A percentile compares a stretch with the other conserved stretches of the same genome.
phyloP scores from a whole-genome alignment of 495 filamentous ascomycete genomes.

The Daldinia childiae region DNA sequence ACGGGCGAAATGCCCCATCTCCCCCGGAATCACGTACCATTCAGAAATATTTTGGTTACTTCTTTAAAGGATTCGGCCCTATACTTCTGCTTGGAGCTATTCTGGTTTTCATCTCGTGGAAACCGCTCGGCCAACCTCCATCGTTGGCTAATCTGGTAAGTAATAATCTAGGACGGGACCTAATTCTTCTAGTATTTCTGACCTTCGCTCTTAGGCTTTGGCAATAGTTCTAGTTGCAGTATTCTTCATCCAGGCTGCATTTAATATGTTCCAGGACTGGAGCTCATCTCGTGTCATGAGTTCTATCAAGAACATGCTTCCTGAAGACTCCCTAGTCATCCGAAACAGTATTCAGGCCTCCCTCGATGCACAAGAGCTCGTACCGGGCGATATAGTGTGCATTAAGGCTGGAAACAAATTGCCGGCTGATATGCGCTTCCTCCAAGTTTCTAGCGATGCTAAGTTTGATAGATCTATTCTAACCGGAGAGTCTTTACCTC shows the following conservation, averaged over 20 bases:
- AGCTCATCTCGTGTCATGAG: constrained; percentile 71
- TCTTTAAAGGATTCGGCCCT: constrained; percentile 76
- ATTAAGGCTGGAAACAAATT: constrained; percentile 74
- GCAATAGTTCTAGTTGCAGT: constrained; percentile 72
- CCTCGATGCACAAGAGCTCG: constrained; percentile 66
- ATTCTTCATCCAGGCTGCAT: constrained; percentile 73
- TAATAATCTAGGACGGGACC: not conserved
- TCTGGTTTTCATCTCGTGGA: constrained; percentile 75
- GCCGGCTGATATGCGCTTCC: constrained; percentile 74
- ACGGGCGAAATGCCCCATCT: constrained; percentile 70
- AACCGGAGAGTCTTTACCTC: constrained; percentile 70
- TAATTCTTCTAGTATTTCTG: not conserved
- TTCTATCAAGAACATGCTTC: constrained; percentile 73
- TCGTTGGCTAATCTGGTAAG: constrained; percentile 65
- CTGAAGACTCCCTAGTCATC: constrained; percentile 69
- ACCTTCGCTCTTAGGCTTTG: constrained; percentile 55
- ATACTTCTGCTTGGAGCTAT: constrained; percentile 69
- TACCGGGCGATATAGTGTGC: constrained; percentile 71
- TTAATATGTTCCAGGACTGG: constrained; percentile 73
- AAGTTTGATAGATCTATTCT: constrained; percentile 77
- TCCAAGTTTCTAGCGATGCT: constrained; percentile 69
- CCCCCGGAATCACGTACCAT: constrained; percentile 65
- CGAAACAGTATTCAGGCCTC: constrained; percentile 63
- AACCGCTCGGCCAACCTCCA: constrained; percentile 73
- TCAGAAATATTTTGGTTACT: constrained; percentile 68